Base-by-base conservation (phyloP, 768 basidiomycete genomes). In the Auriscalpium orientale region DNA sequence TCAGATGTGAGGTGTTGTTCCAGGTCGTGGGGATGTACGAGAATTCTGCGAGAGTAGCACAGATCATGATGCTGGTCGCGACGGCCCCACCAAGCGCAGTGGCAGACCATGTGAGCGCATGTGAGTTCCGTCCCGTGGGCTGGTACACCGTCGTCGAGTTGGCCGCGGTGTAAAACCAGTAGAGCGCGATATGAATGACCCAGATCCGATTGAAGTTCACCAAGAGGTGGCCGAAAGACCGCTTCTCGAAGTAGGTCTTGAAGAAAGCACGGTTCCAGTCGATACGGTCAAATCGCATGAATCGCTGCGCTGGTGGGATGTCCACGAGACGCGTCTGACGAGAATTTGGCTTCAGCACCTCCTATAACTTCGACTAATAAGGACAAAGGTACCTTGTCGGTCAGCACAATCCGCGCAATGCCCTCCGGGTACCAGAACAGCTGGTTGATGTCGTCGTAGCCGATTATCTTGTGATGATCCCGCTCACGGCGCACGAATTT, bases 171-270 rank as follows among this genome's bases (percentile, higher is more conserved):
- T 97, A 98, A 74, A 86, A 98, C 82, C 88, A 98, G 78, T 87
- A 98, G 68, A 98, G 72, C 35, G 95, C 83, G 56, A 99, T 77
- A 73, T 98, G 97, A 60, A 95, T 88, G 71, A 98, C 93, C 95
- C 97, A 99, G 64, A 99, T 91, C 48, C 95, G 91, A 75, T 98
- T 98, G 78, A 99, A 99, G 79, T 99, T 98, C 80, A 99, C 95
- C 56, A 98, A 81, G 1, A 98, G 79, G 70, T 99, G 97, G 43
- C 93, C 89, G 70, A 95, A 92, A 0, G 95, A 95, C 34, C 97
- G 92, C 67, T 94, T 93, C 71, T 99, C 97, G 61, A 87, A 93
- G 72, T 98, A 99, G 0, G 95, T 98, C 77, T 99, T 98, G 89
- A 94, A 97, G 73, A 98, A 98, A 4, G 86, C 95, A 28, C 86